phyloP scores from a whole-genome alignment of 768 basidiomycete species.

The Chlorophyllum brunneum region DNA sequence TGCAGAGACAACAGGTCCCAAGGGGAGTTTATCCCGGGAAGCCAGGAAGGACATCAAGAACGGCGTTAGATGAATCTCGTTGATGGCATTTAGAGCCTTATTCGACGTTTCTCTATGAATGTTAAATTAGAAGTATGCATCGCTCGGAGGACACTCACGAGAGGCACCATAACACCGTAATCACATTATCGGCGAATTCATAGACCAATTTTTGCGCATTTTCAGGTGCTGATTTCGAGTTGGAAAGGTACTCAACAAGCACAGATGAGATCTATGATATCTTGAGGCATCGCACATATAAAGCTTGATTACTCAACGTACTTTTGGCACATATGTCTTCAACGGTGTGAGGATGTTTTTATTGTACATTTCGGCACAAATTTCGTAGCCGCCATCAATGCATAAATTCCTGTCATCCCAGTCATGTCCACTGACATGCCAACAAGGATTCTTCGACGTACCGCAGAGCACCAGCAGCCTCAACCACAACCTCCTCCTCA shows the following conservation, averaged over 20 bases:
- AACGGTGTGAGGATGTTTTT: conserved; percentile 85
- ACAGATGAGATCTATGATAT: conserved; percentile 63
- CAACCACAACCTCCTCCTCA: conserved; percentile 88
- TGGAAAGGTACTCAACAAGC: conserved; percentile 61
- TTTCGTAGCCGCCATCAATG: conserved; percentile 92
- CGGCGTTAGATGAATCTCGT: conserved; percentile 70
- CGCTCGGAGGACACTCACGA: conserved; percentile 56
- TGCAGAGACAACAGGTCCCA: conserved; percentile 73
- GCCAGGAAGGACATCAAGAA: conserved; percentile 90
- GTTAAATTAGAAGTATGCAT: conserved; percentile 19
- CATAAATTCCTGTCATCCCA: conserved; percentile 69
- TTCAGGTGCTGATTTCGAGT: conserved; percentile 61
- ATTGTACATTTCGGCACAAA: conserved; percentile 97
- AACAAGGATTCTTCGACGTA: conserved; percentile 29
- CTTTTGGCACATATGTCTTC: conserved; percentile 76
- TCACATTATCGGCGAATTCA: conserved; percentile 88
- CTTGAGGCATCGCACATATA: not conserved
- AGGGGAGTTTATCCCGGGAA: conserved; percentile 62
- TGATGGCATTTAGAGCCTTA: conserved; percentile 86
- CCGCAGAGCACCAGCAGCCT: conserved; percentile 87
- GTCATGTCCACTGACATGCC: not conserved
- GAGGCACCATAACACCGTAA: conserved; percentile 91
- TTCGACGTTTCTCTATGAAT: conserved; percentile 80
- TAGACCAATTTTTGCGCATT: conserved; percentile 74
- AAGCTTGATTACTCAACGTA: conserved; percentile 21